A percentile compares a stretch with the other conserved stretches of the same genome.
These are phyloP conservation scores for Arthrobotrys sphaeroides DNA, from an alignment of 2,329 filamentous ascomycete genomes.

Conservation along the genomic window DNA sequence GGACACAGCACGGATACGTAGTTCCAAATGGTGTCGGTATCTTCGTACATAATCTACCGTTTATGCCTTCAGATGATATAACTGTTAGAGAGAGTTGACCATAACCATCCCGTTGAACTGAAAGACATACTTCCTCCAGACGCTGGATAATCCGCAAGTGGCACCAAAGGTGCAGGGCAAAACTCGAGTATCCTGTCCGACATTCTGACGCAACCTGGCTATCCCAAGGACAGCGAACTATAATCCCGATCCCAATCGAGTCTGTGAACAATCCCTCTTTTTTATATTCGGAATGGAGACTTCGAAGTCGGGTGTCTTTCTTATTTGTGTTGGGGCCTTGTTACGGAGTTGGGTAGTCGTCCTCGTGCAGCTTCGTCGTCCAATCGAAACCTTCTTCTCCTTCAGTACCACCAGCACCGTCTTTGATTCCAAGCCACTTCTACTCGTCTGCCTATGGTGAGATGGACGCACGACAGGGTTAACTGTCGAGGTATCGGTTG, in stretches of 20 bases:
- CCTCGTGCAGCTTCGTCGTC: constrained; percentile 21
- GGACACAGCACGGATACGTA: constrained; percentile 76
- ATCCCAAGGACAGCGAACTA: constrained; percentile 22
- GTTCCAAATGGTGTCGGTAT: constrained; percentile 63
- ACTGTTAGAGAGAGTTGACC: constrained; percentile 12
- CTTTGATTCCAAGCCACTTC: constrained; percentile 23
- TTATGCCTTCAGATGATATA: constrained; percentile 64
- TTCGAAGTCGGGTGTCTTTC: constrained; percentile 5
- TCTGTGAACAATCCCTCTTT: background rate
- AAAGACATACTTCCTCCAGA: constrained; percentile 73
- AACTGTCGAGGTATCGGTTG: constrained; percentile 35
- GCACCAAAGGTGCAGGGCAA: constrained; percentile 76
- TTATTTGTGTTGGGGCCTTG: constrained; percentile 31
- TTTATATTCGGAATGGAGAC: constrained; percentile 20
- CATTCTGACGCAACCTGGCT: constrained; percentile 11
- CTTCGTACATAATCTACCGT: constrained; percentile 67
- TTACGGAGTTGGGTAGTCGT: constrained; percentile 4
- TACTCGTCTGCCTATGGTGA: constrained; percentile 41
- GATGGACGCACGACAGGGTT: constrained; percentile 19
- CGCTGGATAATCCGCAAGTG: constrained; percentile 69
- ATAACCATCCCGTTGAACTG: background rate
- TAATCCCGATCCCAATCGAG: constrained; percentile 3
- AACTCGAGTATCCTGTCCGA: constrained; percentile 31
- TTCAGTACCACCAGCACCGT: constrained; percentile 20
- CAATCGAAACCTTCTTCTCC: constrained; percentile 20